These are phyloP conservation scores for Puccinia horiana DNA, from an alignment of 1,284 basidiomycete genomes.

Conservation along the genomic window DNA sequence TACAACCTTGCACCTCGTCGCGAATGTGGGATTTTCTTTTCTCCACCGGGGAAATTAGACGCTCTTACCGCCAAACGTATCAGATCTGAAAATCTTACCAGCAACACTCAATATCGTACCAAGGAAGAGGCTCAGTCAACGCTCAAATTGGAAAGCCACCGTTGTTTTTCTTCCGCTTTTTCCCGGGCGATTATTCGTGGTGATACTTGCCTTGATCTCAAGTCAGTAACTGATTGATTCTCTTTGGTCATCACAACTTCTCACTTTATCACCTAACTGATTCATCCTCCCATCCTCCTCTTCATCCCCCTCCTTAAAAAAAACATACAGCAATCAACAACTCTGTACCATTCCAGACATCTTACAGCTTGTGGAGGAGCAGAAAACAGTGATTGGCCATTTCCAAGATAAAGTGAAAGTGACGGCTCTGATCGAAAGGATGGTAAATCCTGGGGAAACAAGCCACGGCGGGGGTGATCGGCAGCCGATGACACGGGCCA, in stretches of 20 bases:
- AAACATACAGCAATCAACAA: background rate
- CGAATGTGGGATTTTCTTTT: conserved; percentile 18
- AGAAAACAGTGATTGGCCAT: background rate
- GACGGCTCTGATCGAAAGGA: background rate
- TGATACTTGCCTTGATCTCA: conserved; percentile 11
- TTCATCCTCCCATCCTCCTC: background rate
- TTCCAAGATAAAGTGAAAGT: background rate
- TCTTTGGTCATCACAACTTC: background rate
- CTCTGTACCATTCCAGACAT: conserved; percentile 1
- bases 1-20: background rate
- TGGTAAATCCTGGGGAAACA: background rate
- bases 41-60: background rate
- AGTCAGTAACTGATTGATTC: background rate
- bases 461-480: background rate
- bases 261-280: background rate
- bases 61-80: background rate
- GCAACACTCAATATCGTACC: background rate
- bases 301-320: background rate
- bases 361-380: background rate
- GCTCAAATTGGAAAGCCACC: background rate
- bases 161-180: conserved; percentile 3
- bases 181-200: background rate
- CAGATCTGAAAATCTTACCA: background rate
- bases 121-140: background rate
- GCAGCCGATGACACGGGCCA: background rate